These are phyloP conservation scores for Aspergillus steynii DNA, from an alignment of 495 filamentous ascomycete species.

Conservation along the genomic window DNA sequence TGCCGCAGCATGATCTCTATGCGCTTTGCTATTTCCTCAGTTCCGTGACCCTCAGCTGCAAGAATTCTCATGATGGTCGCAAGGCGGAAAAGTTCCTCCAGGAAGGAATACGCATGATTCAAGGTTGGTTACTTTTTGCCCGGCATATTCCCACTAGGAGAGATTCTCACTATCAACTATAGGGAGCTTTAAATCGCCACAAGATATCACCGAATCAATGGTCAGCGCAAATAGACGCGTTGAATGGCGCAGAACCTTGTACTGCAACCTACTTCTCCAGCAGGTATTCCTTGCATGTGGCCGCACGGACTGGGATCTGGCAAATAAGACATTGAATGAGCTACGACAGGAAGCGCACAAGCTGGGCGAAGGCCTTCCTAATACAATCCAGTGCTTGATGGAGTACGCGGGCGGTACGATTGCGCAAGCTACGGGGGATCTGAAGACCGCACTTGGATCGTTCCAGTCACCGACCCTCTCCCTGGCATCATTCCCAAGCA, in stretches of 20 bases:
- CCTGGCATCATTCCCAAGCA: conserved; percentile 45
- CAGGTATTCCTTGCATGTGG: conserved; percentile 59
- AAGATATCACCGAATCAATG: conserved; percentile 49
- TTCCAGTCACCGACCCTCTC: conserved; percentile 63
- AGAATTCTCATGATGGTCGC: conserved; percentile 60
- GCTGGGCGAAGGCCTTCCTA: conserved; percentile 39
- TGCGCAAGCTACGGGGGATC: conserved; percentile 73
- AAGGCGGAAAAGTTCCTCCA: conserved; percentile 68
- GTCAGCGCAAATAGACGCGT: conserved; percentile 42
- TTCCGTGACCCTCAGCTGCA: conserved; percentile 65
- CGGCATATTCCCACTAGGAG: conserved; percentile 18
- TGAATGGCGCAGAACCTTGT: conserved; percentile 54
- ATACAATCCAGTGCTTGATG: conserved; percentile 45
- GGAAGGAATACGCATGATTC: conserved; percentile 60
- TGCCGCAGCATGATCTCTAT: conserved; percentile 66
- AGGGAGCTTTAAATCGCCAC: conserved; percentile 43
- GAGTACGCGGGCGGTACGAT: conserved; percentile 76
- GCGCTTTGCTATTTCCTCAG: conserved; percentile 73
- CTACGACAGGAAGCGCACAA: conserved; percentile 38
- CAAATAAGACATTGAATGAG: conserved; percentile 43
- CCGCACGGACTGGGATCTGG: conserved; percentile 63
- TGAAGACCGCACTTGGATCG: conserved; percentile 61
- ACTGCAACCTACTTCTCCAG: conserved; percentile 59
- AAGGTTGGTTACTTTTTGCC: conserved; percentile 43
- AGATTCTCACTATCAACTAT: neutral